Evolutionary conservation across 148 eudicot genomes (phyloP).

Genomic region (Salicornia ramosissima): DNA sequence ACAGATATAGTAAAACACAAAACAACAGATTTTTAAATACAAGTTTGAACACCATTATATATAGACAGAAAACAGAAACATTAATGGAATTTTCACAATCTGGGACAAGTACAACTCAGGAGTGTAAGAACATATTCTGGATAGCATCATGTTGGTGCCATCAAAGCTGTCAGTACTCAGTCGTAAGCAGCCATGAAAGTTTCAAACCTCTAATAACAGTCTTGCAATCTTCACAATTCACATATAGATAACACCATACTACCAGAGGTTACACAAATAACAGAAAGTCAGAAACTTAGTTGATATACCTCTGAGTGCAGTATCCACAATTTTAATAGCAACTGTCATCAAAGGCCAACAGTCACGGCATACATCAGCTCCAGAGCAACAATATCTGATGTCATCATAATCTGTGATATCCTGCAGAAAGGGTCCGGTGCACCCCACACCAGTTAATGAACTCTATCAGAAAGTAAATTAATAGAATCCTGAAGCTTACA

Average conservation of each 20-base stretch:
- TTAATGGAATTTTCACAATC: not conserved
- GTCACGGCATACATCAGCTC: constrained; percentile 83
- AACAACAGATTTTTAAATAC: not conserved
- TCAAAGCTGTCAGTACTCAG: not conserved
- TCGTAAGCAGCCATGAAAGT: not conserved
- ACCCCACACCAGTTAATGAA: constrained; percentile 11
- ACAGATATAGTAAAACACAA: not conserved
- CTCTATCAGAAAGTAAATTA: not conserved
- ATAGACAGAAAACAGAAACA: not conserved
- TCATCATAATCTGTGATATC: constrained; percentile 96
- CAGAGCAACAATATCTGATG: constrained; percentile 90
- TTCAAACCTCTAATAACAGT: not conserved
- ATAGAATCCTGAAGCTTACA: constrained; percentile 38
- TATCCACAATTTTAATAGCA: constrained; percentile 86
- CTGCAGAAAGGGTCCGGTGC: constrained; percentile 40
- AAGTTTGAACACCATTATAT: not conserved
- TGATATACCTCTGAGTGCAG: constrained; percentile 76
- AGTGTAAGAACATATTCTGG: not conserved
- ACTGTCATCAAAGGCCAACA: constrained; percentile 99
- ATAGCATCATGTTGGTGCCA: not conserved
- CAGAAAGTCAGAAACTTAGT: not conserved
- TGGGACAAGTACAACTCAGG: not conserved
- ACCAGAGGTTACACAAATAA: not conserved
- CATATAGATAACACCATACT: constrained; percentile 2
- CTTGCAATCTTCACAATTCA: not conserved